These are phyloP conservation scores for Mycosphaerella sp. DNA, from an alignment of 2,329 filamentous ascomycete genomes.

Conservation along the genomic window DNA sequence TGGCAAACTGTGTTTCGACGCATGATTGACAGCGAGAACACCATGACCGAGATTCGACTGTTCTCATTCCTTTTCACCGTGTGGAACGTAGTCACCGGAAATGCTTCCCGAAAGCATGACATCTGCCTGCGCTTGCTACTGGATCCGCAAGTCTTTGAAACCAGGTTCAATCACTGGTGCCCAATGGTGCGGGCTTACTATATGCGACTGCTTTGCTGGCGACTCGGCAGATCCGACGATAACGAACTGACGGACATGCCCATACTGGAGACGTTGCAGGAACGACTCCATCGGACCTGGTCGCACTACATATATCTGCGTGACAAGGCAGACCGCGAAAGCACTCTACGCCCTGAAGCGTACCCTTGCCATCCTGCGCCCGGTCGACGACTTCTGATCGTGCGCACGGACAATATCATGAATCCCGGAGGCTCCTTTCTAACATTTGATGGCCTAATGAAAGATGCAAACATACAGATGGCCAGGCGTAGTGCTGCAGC, in stretches of 20 bases:
- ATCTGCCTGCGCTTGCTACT: slow-evolving; percentile 72
- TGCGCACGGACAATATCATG: slow-evolving; percentile 66
- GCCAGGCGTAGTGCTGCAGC: slow-evolving; percentile 32
- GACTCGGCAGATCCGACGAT: slow-evolving; percentile 70
- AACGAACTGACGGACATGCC: slow-evolving; percentile 38
- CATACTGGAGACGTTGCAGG: slow-evolving; percentile 62
- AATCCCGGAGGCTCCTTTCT: slow-evolving; percentile 51
- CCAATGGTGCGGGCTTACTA: slow-evolving; percentile 92
- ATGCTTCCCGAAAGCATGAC: slow-evolving; percentile 59
- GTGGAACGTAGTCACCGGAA: slow-evolving; percentile 66
- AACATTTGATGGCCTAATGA: slow-evolving; percentile 57
- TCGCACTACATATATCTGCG: slow-evolving; percentile 71
- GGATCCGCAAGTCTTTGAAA: slow-evolving; percentile 66
- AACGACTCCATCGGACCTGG: slow-evolving; percentile 67
- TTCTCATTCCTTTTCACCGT: slow-evolving; percentile 73
- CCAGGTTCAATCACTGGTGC: slow-evolving; percentile 88
- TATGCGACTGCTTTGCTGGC: slow-evolving; percentile 85
- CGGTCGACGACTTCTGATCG: slow-evolving; percentile 78
- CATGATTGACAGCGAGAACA: slow-evolving; percentile 78
- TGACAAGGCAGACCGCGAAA: slow-evolving; percentile 55
- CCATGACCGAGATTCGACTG: slow-evolving; percentile 79
- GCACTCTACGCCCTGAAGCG: slow-evolving; percentile 60
- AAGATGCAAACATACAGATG: slow-evolving; percentile 29
- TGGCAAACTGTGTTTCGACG: slow-evolving; percentile 75
- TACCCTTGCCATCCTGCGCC: slow-evolving; percentile 79